phyloP scores from a whole-genome alignment of 345 rosid genomes.

The Citrus hindsii region DNA sequence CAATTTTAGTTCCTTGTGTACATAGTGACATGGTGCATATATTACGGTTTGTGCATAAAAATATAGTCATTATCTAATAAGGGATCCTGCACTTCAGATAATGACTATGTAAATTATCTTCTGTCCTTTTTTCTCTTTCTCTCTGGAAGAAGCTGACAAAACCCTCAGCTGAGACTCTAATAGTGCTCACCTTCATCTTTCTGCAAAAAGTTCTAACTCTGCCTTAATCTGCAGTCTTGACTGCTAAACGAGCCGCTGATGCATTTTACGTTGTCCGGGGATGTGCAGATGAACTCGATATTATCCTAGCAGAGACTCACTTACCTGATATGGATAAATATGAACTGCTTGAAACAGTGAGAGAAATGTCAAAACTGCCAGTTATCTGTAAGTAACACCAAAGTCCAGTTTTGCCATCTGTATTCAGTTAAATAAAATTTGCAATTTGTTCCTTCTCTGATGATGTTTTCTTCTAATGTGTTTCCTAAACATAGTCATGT shows the following conservation, averaged over 20 bases:
- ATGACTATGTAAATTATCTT: no score
- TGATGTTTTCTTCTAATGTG: not conserved
- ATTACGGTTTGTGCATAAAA: no score
- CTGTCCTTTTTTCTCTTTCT: not conserved
- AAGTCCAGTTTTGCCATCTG: not conserved
- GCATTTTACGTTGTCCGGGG: constrained; percentile 32
- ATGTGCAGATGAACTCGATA: constrained; percentile 28
- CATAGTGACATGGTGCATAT: not conserved
- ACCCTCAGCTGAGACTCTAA: not conserved
- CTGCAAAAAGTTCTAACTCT: not conserved
- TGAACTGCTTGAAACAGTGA: constrained; percentile 42
- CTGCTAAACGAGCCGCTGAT: constrained; percentile 36
- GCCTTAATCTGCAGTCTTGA: constrained; percentile 31
- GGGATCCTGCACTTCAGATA: no score
- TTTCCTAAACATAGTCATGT: constrained; percentile 30
- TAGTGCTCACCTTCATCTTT: not conserved
- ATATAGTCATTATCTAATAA: no score
- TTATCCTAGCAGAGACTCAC: constrained; percentile 41
- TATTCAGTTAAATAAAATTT: not conserved
- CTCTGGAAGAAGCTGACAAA: not conserved
- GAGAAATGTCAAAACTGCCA: constrained; percentile 28
- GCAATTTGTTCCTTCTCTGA: not conserved
- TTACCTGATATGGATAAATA: constrained; percentile 49
- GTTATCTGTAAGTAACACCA: constrained; percentile 33
- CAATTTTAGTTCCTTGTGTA: not conserved